Evolutionary conservation across 1,139 yeast genomes (phyloP).

Genomic region (Geotrichum cucujoidarum): DNA sequence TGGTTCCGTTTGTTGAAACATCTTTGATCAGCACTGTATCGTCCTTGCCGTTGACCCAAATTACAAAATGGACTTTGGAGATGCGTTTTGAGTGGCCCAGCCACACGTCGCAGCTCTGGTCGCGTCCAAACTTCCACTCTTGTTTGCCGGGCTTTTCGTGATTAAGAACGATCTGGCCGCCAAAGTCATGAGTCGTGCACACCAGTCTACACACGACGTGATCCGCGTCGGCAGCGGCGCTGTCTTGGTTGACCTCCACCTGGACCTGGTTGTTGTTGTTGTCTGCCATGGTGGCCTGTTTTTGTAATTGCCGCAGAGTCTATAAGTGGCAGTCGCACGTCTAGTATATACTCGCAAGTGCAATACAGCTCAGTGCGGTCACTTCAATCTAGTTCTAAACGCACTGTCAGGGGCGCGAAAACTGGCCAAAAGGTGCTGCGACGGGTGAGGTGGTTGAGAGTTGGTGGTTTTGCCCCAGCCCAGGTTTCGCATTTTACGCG

Average conservation of each 20-base stretch:
- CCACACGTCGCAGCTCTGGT: conserved; percentile 56
- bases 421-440: neutral
- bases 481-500: neutral
- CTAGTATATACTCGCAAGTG: too few species aligned
- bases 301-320: too few species aligned
- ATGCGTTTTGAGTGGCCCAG: conserved; percentile 63
- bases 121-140: conserved; percentile 86
- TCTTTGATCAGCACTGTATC: conserved; percentile 30
- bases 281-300: too few species aligned
- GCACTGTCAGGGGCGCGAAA: too few species aligned
- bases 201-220: conserved; percentile 7
- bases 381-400: too few species aligned
- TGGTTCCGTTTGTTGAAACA: conserved; percentile 77
- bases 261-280: neutral
- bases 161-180: conserved; percentile 14
- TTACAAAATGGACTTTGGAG: conserved; percentile 16
- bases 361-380: too few species aligned
- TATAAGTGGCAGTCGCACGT: too few species aligned
- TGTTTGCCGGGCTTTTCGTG: conserved; percentile 54
- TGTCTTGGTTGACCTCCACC: neutral
- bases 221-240: neutral
- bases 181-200: conserved; percentile 18
- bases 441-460: neutral
- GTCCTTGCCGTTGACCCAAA: conserved; percentile 18
- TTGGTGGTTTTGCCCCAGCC: conserved; percentile 2